phyloP scores from a whole-genome alignment of 2,329 filamentous ascomycete species.

The Fusarium avenaceum region DNA sequence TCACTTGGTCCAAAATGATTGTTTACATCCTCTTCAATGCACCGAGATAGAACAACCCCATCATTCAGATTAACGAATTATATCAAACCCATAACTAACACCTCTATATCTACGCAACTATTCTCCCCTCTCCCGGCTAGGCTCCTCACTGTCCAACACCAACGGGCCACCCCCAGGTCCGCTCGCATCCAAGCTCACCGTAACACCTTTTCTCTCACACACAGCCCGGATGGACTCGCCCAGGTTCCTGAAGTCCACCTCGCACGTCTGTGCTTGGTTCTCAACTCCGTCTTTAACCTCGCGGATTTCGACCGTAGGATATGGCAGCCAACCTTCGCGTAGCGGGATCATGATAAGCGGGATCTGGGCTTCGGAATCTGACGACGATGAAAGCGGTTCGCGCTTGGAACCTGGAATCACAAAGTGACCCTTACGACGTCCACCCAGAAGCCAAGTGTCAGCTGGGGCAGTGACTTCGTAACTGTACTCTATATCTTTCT shows the following conservation, averaged over 20 bases:
- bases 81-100: slow-evolving; percentile 11
- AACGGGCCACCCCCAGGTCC: slow-evolving; percentile 75
- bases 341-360: slow-evolving; percentile 84
- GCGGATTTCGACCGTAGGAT: slow-evolving; percentile 84
- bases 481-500: slow-evolving; percentile 77
- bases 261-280: slow-evolving; percentile 64
- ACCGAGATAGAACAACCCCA: not conserved
- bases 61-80: not conserved
- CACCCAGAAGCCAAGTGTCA: slow-evolving; percentile 88
- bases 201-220: slow-evolving; percentile 77
- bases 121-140: slow-evolving; percentile 50
- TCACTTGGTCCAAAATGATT: not conserved
- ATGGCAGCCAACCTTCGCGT: slow-evolving; percentile 80
- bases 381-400: slow-evolving; percentile 59
- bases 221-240: slow-evolving; percentile 83
- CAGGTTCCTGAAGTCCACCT: slow-evolving; percentile 84
- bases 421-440: slow-evolving; percentile 84
- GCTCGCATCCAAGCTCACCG: slow-evolving; percentile 77
- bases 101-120: slow-evolving; percentile 52
- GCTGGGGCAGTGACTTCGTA: slow-evolving; percentile 83
- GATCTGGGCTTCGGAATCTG: slow-evolving; percentile 70
- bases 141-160: slow-evolving; percentile 71
- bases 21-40: too few species aligned
- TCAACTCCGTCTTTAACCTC: slow-evolving; percentile 61
- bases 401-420: slow-evolving; percentile 63